phyloP scores from a whole-genome alignment of 805 yeast genomes.

The Candida arabinofermentans region DNA sequence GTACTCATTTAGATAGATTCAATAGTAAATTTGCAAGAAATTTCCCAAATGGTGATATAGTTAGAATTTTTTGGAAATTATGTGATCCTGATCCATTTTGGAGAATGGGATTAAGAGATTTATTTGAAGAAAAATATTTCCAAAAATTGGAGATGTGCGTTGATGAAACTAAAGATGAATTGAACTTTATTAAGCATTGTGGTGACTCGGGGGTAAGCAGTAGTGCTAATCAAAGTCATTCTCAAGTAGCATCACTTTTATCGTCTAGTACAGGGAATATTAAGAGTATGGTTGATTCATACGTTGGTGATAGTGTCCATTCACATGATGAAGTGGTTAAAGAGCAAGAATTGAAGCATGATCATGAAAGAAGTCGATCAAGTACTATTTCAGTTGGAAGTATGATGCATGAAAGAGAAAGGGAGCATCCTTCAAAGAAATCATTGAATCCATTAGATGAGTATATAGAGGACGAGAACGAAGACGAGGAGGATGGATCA shows the following conservation, averaged over 20 bases:
- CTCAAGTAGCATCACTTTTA: neutral
- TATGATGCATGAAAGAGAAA: neutral
- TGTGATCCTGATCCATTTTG: conserved; percentile 57
- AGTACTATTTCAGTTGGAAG: neutral
- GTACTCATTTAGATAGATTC: too few relatives aligned
- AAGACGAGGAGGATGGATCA: too few relatives aligned
- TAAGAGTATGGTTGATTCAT: neutral
- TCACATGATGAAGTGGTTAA: conserved; percentile 3
- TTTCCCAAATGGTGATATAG: conserved; percentile 16
- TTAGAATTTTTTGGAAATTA: conserved; percentile 53
- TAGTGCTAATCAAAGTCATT: neutral
- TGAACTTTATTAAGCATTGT: conserved; percentile 21
- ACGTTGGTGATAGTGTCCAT: neutral
- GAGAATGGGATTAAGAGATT: conserved; percentile 50
- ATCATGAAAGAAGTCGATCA: neutral
- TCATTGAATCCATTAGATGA: too few relatives aligned
- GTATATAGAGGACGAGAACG: too few relatives aligned
- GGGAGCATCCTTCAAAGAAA: neutral
- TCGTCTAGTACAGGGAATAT: too few relatives aligned
- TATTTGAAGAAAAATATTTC: conserved; percentile 67
- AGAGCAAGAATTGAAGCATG: too few relatives aligned
- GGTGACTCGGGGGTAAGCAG: neutral
- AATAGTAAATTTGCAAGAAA: conserved; percentile 29
- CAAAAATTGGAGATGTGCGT: conserved; percentile 54
- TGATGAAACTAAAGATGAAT: conserved; percentile 36